A percentile compares a stretch with the other conserved stretches of the same genome.
Evolutionary conservation across 2,329 filamentous ascomycete genomes (phyloP).

Genomic region (Ophioceras dolichostomum): DNA sequence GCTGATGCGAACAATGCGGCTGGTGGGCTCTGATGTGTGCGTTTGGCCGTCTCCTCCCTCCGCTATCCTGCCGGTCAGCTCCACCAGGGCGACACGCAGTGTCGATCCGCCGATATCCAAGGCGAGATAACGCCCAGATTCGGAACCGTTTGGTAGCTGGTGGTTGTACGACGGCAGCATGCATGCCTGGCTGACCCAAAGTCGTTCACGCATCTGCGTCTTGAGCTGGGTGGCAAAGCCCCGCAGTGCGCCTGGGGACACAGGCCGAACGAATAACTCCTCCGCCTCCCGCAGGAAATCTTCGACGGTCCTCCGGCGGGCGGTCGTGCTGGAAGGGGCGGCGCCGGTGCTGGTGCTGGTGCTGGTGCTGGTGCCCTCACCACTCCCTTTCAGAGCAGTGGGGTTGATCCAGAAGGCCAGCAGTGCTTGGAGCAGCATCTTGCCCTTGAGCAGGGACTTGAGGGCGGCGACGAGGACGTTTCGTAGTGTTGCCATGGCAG

Average conservation of each 20-base stretch:
- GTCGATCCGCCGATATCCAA: slow-evolving; percentile 61
- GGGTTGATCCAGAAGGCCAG: slow-evolving; percentile 41
- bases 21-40: too few species aligned
- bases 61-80: slow-evolving; percentile 35
- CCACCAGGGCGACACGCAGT: slow-evolving; percentile 50
- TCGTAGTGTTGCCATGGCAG: slow-evolving; percentile 44
- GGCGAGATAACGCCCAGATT: slow-evolving; percentile 47
- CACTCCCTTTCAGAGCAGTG: slow-evolving; percentile 15
- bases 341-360: background rate
- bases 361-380: slow-evolving; percentile 2
- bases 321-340: background rate
- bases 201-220: slow-evolving; percentile 39
- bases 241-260: slow-evolving; percentile 30
- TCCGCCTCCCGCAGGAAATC: slow-evolving; percentile 47
- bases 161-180: slow-evolving; percentile 59
- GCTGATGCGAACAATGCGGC: slow-evolving; percentile 39
- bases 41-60: slow-evolving; percentile 13
- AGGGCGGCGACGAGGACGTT: slow-evolving; percentile 41
- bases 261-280: slow-evolving; percentile 33
- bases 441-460: slow-evolving; percentile 46
- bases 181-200: slow-evolving; percentile 39
- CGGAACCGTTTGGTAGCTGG: slow-evolving; percentile 46
- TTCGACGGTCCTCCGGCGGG: slow-evolving; percentile 17
- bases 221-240: slow-evolving; percentile 37
- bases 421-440: slow-evolving; percentile 44